Percentiles rank a stretch among this genome's conserved stretches.
Conservation (phyloP, 345 rosid species). For the Murraya koenigii region DNA sequence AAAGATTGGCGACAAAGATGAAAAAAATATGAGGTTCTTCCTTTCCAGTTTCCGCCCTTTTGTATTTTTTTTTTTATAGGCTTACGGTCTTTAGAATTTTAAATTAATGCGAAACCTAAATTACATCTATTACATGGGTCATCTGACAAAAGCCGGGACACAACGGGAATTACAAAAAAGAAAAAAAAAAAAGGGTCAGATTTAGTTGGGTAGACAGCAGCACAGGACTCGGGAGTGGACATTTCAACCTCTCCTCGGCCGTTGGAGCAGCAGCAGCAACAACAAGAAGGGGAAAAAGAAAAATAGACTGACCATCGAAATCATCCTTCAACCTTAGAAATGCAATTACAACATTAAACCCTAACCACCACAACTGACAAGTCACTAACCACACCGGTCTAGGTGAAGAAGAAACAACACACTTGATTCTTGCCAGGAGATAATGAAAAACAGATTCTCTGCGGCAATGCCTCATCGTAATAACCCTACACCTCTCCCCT, state of each 20-base stretch:
- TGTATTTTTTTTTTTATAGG: no score
- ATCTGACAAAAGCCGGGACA: not conserved
- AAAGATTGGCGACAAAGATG: no score
- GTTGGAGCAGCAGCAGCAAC: constrained; percentile 9
- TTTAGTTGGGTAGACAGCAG: not conserved
- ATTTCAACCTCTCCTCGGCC: constrained; percentile 22
- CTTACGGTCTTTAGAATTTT: not conserved
- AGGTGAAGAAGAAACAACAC: not conserved
- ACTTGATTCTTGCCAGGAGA: constrained; percentile 16
- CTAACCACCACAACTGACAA: constrained; percentile 27
- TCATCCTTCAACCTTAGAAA: constrained; percentile 1
- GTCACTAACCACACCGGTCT: not conserved
- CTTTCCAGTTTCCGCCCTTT: no score
- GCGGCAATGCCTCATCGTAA: constrained; percentile 53
- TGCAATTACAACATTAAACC: constrained; percentile 36
- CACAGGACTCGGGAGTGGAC: not conserved
- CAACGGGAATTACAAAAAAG: not conserved
- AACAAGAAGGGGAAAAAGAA: not conserved
- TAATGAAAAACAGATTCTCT: constrained; percentile 38
- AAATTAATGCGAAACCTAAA: not conserved
- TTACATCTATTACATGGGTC: not conserved
- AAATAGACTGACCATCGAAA: not conserved
- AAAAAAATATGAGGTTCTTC: no score
- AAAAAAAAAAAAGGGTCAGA: no score
- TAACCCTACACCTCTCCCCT: constrained; percentile 47